Evolutionary conservation across 2,329 filamentous ascomycete species (phyloP), one percentile per base, ranked within the genome.

Genomic region (Trichoderma koningii): DNA sequence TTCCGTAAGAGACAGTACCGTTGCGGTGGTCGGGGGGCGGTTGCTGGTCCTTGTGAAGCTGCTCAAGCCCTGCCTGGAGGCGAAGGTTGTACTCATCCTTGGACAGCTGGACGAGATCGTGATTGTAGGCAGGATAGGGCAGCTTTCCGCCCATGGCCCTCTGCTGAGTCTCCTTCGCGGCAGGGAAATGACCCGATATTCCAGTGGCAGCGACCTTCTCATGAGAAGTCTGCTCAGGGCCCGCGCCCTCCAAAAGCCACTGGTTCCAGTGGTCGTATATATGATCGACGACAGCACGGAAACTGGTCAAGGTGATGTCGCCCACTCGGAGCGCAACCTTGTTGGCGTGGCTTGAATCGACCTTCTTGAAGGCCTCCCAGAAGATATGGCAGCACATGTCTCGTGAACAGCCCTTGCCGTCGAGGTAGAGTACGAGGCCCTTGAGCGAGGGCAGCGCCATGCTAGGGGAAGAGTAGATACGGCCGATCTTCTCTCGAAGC

Each of bases 401-500:
- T 21, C 21, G 53, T 7, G 57, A 50, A 23, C 57, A 63, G 44
- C 52, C 64, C 26, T 59, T 30, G 7, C 23, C 17, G 17, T 50
- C 28, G 34, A 66, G 57, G 30, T 57, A 66, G 17, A 44, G 38
- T 14, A 59, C 63, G 5, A 66, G 44, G 5, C 30, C 45, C 23
- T n/a, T 21, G 23, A 63, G 7, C 7, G 23, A n/a, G 14, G 50
- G 50, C 19, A 19, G 34, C 19, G 17, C 34, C 34, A 38, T 19
- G 12, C 26, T 28, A 7, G 26, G 9, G 38, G 19, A 5, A 19
- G 19, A 21, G 5, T 51, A 30, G 44, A n/a, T 45, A 30, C 52
- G 28, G 48, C 62, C 50, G 1, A 55, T 56, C 23, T 69, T 69
- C n/a, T 70, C 67, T n/a, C 68, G 61, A 7, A 76, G 67, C 75